These are phyloP conservation scores for Thraustochytrium striatum DNA, from an alignment of 352 stramenopile species.

Conservation along the genomic window DNA sequence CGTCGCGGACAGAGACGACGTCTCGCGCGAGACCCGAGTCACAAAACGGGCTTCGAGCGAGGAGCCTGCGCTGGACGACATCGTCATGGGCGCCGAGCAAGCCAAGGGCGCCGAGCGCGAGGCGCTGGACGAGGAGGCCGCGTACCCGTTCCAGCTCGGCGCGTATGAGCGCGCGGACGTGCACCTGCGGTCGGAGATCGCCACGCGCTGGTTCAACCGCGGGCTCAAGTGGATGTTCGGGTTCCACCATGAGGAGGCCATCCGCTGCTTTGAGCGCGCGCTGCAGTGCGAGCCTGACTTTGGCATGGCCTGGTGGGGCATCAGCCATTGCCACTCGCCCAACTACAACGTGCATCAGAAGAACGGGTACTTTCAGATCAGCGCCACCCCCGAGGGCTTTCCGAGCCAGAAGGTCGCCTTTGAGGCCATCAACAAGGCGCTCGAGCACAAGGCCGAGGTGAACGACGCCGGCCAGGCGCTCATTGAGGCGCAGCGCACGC, in stretches of 20 bases:
- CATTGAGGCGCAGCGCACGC: neutral
- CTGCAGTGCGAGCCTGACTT: slow-evolving; percentile 48
- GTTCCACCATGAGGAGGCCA: slow-evolving; percentile 51
- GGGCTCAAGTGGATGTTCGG: slow-evolving; percentile 51
- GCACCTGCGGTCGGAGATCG: no score
- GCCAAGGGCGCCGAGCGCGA: no score
- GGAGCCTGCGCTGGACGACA: no score
- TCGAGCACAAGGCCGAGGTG: neutral
- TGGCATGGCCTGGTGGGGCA: slow-evolving; percentile 52
- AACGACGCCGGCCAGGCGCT: slow-evolving; percentile 12
- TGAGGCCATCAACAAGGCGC: slow-evolving; percentile 26
- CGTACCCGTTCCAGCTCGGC: slow-evolving; percentile 19
- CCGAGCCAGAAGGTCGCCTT: slow-evolving; percentile 20
- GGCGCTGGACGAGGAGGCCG: neutral
- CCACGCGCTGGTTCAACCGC: slow-evolving; percentile 45
- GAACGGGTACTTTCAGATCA: slow-evolving; percentile 51
- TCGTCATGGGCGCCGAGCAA: no score
- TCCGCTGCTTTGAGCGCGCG: slow-evolving; percentile 36
- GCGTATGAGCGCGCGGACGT: neutral
- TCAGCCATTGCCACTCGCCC: slow-evolving; percentile 44
- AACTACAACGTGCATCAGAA: slow-evolving; percentile 53
- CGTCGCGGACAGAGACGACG: no score
- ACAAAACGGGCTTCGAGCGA: no score
- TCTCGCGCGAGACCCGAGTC: no score
- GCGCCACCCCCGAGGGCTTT: slow-evolving; percentile 1